Evolutionary conservation across 2,329 filamentous ascomycete species (phyloP).

Genomic region (Colletotrichum phormii): DNA sequence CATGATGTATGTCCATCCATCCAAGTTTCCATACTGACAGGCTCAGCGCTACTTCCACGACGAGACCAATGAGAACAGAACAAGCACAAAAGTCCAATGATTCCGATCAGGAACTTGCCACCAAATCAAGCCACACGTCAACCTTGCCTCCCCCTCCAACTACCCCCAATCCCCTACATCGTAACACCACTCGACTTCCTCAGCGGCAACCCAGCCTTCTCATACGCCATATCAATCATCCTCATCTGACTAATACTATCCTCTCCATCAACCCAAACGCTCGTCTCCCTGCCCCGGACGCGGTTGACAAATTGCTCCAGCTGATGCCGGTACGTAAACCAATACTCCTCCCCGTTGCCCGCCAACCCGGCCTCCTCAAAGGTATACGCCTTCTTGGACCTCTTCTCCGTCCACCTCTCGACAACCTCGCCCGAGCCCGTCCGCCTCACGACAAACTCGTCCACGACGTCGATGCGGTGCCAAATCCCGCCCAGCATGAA

Average conservation of each 20-base stretch:
- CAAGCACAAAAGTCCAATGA: no score
- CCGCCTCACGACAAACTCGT: slow-evolving; percentile 46
- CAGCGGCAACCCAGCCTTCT: slow-evolving; percentile 44
- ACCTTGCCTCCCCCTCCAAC: no score
- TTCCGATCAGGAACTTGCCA: no score
- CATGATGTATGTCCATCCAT: no score
- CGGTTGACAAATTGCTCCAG: slow-evolving; percentile 62
- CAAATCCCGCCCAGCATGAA: slow-evolving; percentile 43
- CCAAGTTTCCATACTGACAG: no score
- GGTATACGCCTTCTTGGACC: slow-evolving; percentile 49
- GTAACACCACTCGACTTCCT: slow-evolving; percentile 35
- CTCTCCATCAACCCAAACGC: slow-evolving; percentile 53
- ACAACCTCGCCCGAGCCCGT: slow-evolving; percentile 37
- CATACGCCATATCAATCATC: slow-evolving; percentile 60
- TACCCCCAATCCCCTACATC: neutral
- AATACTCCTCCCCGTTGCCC: slow-evolving; percentile 49
- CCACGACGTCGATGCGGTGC: slow-evolving; percentile 51
- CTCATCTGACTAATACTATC: slow-evolving; percentile 58
- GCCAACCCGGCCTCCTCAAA: slow-evolving; percentile 46
- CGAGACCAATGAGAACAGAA: no score
- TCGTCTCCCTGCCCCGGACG: slow-evolving; percentile 51
- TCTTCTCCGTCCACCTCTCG: slow-evolving; percentile 41
- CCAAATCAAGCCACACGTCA: no score
- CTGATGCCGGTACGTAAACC: slow-evolving; percentile 58
- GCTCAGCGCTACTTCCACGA: no score